A percentile compares a stretch with the other conserved stretches of the same genome.
phyloP scores from a whole-genome alignment of 2,329 filamentous ascomycete species.

The Trichoderma oligosporum region DNA sequence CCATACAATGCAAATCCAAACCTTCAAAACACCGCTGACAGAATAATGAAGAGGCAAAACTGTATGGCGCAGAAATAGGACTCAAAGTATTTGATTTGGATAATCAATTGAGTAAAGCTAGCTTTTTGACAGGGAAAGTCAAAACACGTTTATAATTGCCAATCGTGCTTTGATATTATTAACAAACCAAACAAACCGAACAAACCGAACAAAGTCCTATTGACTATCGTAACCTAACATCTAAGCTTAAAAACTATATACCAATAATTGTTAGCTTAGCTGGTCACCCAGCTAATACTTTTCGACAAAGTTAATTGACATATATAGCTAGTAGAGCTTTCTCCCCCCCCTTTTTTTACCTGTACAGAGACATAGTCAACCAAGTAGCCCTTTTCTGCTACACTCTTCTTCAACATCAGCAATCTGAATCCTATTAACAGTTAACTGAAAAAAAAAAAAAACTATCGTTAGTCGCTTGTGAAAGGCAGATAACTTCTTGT shows the following conservation, averaged over 20 bases:
- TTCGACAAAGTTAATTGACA: too few species aligned
- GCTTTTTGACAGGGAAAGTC: neutral
- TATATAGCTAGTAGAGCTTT: too few species aligned
- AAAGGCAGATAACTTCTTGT: neutral
- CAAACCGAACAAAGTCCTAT: neutral
- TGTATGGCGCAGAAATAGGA: conserved; percentile 7
- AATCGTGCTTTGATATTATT: neutral
- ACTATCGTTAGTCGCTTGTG: neutral
- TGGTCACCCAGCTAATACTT: neutral
- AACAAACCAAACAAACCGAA: neutral
- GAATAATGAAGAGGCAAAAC: neutral
- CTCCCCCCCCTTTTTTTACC: neutral
- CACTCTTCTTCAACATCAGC: neutral
- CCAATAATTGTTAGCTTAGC: too few species aligned
- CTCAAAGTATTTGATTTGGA: neutral
- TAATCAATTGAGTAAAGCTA: neutral
- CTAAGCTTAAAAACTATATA: neutral
- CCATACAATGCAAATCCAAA: too few species aligned
- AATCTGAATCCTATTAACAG: conserved; percentile 2
- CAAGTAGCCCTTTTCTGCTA: neutral
- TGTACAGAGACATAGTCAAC: neutral
- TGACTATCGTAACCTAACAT: neutral
- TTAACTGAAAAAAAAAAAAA: conserved; percentile 4
- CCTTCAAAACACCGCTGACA: too few species aligned
- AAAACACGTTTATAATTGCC: conserved; percentile 12